Conservation (phyloP, 106 monocot genomes). For the Apostasia ramifera region DNA sequence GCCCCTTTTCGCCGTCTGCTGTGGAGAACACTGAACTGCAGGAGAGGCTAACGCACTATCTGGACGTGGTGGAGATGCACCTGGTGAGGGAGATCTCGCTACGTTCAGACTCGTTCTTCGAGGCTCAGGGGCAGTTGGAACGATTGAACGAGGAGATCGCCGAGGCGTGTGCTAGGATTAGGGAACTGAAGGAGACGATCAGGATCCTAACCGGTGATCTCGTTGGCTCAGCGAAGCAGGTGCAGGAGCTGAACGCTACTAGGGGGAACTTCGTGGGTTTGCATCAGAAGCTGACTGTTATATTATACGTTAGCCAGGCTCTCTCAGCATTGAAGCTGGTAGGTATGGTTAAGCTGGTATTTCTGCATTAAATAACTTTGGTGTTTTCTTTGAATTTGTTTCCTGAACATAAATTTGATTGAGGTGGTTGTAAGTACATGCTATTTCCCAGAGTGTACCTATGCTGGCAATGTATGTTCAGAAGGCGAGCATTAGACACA, state of each 20-base stretch:
- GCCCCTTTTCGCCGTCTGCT: constrained; percentile 55
- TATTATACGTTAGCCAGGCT: constrained; percentile 89
- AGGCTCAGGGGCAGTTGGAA: constrained; percentile 87
- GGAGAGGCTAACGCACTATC: constrained; percentile 83
- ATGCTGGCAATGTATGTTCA: too few relatives aligned
- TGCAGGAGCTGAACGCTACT: constrained; percentile 84
- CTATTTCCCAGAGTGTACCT: too few relatives aligned
- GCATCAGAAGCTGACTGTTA: constrained; percentile 93
- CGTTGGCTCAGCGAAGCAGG: constrained; percentile 73
- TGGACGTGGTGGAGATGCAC: constrained; percentile 90
- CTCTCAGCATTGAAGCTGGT: constrained; percentile 90
- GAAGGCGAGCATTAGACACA: too few relatives aligned
- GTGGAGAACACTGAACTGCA: constrained; percentile 53
- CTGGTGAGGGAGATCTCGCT: constrained; percentile 86
- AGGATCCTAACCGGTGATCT: constrained; percentile 58
- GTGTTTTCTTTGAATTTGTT: too few relatives aligned
- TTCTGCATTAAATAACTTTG: too few relatives aligned
- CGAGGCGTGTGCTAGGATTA: constrained; percentile 64
- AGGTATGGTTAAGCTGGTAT: neutral
- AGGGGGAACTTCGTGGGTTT: constrained; percentile 63
- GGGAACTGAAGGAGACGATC: constrained; percentile 82
- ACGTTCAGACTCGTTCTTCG: constrained; percentile 87
- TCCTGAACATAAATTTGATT: too few relatives aligned
- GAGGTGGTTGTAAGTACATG: too few relatives aligned
- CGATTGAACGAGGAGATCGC: constrained; percentile 79